Evolutionary conservation across 768 basidiomycete genomes (phyloP), one percentile per base, ranked within the genome.

Genomic region (Pleurotus pulmonarius): DNA sequence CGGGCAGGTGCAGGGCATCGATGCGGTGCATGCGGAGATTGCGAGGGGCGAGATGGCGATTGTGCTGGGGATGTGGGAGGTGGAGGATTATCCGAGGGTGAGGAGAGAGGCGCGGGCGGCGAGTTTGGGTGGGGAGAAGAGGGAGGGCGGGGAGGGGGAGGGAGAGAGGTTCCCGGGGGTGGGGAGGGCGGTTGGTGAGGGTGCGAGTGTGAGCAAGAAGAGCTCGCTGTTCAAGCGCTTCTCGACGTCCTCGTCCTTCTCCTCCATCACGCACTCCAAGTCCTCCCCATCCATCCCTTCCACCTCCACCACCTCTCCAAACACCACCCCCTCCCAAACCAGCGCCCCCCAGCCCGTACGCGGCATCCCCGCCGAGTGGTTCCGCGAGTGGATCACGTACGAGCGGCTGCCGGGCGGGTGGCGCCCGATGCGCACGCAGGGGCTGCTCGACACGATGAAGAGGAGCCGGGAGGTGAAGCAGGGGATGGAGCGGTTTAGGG

Each of bases 1-100:
- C 11, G 51, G 38, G 18, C n/a, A n/a, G 5, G 38, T 12, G 18
- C 20, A 24, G 20, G 38, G 24, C 18, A n/a, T 53, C 4, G 76
- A 78, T 49, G 51, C 62, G 3, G 40, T 83, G 3, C 83, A 83
- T 58, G 75, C 77, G 1, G 83, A 85, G 68, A 78, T 87, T 54
- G 86, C 86, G 2, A 76, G 85, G 3, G 86, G 85, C 15, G 86
- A 88, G 68, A 83, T 87, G 75, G 83, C 79, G 0, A 80, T 87
- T 49, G 80, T 86, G 6, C 70, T 86, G 12, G 83, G 82, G 0
- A 73, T 87, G 5, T 83, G 80, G 74, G 76, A 76, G 59, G 65
- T 61, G 7, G 44, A 39, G 29, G 29, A 34, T 34, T 34, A 11
- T 22, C 40, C 40, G 41, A 45, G 20, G 38, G 38, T n/a, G 12